Evolutionary conservation across 805 yeast genomes (phyloP).

Genomic region (Torulaspora maleeae): DNA sequence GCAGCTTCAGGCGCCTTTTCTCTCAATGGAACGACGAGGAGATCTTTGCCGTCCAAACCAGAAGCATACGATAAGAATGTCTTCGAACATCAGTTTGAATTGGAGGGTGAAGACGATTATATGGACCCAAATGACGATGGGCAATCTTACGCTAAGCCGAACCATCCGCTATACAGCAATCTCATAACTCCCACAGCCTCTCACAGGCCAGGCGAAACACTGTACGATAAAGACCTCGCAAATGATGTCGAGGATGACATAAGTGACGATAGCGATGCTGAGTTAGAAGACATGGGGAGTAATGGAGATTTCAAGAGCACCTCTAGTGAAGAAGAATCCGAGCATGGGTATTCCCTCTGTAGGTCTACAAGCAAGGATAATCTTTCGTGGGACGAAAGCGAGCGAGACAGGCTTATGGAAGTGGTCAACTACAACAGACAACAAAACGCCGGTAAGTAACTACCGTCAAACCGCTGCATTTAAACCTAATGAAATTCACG

Average conservation of each 20-base stretch:
- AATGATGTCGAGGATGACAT: constrained; percentile 18
- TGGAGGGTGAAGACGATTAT: constrained; percentile 57
- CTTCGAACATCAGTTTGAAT: constrained; percentile 44
- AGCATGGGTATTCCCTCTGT: constrained; percentile 32
- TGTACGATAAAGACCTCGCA: constrained; percentile 19
- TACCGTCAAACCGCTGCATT: not conserved
- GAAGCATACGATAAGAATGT: constrained; percentile 26
- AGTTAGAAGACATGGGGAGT: constrained; percentile 17
- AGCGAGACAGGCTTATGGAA: constrained; percentile 27
- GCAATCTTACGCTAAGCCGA: constrained; percentile 58
- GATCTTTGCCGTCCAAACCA: constrained; percentile 16
- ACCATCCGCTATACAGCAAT: constrained; percentile 52
- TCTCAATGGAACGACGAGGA: constrained; percentile 13
- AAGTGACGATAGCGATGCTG: constrained; percentile 22
- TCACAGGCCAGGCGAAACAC: constrained; percentile 18
- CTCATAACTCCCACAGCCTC: constrained; percentile 27
- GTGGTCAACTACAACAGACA: constrained; percentile 26
- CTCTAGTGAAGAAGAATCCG: constrained; percentile 30
- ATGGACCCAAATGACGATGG: constrained; percentile 82
- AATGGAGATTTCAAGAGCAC: constrained; percentile 20
- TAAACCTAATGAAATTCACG: constrained; percentile 1
- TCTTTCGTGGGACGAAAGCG: constrained; percentile 31
- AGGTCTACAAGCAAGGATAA: constrained; percentile 34
- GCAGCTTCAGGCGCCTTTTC: constrained; percentile 16
- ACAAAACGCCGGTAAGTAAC: constrained; percentile 12